A percentile compares a stretch with the other conserved stretches of the same genome.
Conservation (phyloP, 2,329 filamentous ascomycete genomes). For the Sporothrix pseudoabietina region DNA sequence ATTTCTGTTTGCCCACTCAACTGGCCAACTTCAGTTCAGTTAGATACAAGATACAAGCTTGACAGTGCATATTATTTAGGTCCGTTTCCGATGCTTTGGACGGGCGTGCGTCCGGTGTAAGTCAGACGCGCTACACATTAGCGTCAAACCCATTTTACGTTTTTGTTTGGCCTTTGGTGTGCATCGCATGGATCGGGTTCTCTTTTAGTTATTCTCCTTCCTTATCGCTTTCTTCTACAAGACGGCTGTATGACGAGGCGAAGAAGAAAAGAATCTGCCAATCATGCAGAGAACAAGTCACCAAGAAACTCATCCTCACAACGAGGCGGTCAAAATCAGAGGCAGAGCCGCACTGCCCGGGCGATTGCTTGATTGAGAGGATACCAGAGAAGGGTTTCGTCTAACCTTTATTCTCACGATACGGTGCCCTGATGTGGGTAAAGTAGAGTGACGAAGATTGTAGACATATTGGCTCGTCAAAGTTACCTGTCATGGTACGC, state of each 20-base stretch:
- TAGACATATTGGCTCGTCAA: not conserved
- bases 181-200: not conserved
- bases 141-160: not conserved
- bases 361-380: not conserved
- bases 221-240: not conserved
- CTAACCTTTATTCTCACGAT: not conserved
- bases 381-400: not conserved
- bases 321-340: not conserved
- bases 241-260: not conserved
- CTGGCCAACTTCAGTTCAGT: not conserved
- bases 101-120: not conserved
- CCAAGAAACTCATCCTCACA: not conserved
- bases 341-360: not conserved
- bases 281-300: not conserved
- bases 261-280: not conserved
- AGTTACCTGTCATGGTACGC: not conserved
- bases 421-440: not conserved
- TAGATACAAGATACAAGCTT: not conserved
- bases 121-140: slow-evolving; percentile 15
- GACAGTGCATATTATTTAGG: slow-evolving; percentile 3
- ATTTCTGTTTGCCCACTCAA: not conserved
- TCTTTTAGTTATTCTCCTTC: not conserved
- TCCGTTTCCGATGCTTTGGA: not conserved
- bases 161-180: not conserved
- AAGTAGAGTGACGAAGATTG: not conserved